Percentiles rank a stretch among this genome's conserved stretches.
phyloP scores from a whole-genome alignment of 1,284 basidiomycete genomes.

The Ustilago bromivora region DNA sequence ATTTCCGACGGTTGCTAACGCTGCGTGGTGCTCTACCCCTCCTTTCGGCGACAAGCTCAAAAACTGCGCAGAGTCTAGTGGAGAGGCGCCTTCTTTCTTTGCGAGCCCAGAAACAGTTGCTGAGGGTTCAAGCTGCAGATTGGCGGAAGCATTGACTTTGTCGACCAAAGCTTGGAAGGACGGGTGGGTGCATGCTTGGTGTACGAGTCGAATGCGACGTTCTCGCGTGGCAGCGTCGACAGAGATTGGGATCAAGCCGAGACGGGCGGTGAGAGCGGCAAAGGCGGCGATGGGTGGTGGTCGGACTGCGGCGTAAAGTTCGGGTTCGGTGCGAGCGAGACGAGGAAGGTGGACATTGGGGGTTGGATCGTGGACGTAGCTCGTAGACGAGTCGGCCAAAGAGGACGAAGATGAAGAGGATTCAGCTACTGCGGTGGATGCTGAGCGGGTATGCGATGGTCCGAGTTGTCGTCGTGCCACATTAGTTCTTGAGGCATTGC shows the following conservation, averaged over 20 bases:
- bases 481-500: constrained; percentile 19
- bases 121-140: constrained; percentile 33
- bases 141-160: constrained; percentile 31
- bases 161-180: constrained; percentile 51
- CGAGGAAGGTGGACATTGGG: constrained; percentile 57
- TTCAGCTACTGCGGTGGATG: constrained; percentile 22
- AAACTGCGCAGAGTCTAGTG: constrained; percentile 38
- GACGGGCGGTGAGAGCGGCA: constrained; percentile 57
- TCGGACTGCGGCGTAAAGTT: constrained; percentile 60
- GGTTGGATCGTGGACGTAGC: constrained; percentile 40
- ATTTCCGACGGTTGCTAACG: constrained; percentile 85
- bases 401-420: constrained; percentile 5
- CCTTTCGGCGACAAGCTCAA: constrained; percentile 13
- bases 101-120: constrained; percentile 24
- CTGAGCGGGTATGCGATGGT: constrained; percentile 21
- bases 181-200: constrained; percentile 64
- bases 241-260: constrained; percentile 50
- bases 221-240: constrained; percentile 42
- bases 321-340: constrained; percentile 60
- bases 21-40: constrained; percentile 76
- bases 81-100: constrained; percentile 21
- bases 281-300: constrained; percentile 57
- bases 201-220: constrained; percentile 52
- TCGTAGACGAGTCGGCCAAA: background rate
- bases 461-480: too few relatives aligned